Conservation (phyloP, 2,329 filamentous ascomycete species). For the Alternaria angustiovoidea region DNA sequence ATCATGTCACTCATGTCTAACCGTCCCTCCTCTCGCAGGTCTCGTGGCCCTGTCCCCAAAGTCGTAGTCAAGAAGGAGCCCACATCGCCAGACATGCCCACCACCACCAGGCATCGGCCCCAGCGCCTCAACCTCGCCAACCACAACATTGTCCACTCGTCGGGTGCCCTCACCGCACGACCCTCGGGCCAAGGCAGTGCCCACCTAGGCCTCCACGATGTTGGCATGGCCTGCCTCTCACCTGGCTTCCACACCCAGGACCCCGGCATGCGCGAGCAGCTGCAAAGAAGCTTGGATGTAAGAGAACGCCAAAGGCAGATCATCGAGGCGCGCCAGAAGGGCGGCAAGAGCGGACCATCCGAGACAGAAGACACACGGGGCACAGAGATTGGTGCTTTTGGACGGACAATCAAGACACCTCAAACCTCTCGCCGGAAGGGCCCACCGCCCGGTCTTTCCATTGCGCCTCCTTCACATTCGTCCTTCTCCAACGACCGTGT, state of each 20-base stretch:
- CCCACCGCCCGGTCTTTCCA: conserved; percentile 87
- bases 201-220: conserved; percentile 76
- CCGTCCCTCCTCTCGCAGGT: conserved; percentile 57
- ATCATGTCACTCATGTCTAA: conserved; percentile 38
- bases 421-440: conserved; percentile 76
- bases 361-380: conserved; percentile 43
- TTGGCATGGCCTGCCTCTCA: conserved; percentile 92
- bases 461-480: conserved; percentile 91
- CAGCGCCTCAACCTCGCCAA: conserved; percentile 78
- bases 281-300: conserved; percentile 92
- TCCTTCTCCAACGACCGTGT: conserved; percentile 94
- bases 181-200: conserved; percentile 75
- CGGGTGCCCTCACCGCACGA: conserved; percentile 65
- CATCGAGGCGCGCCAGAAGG: conserved; percentile 92
- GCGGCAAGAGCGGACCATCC: conserved; percentile 61
- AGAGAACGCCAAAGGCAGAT: conserved; percentile 93
- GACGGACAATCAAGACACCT: conserved; percentile 68
- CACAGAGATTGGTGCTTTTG: conserved; percentile 53
- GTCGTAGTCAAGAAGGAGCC: conserved; percentile 98
- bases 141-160: conserved; percentile 53
- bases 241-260: conserved; percentile 96
- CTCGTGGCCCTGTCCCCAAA: conserved; percentile 69
- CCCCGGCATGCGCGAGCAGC: conserved; percentile 93
- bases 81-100: conserved; percentile 79
- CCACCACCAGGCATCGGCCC: conserved; percentile 72